Conservation (phyloP, 169 alveolate genomes). For the Plasmodium malariae region DNA sequence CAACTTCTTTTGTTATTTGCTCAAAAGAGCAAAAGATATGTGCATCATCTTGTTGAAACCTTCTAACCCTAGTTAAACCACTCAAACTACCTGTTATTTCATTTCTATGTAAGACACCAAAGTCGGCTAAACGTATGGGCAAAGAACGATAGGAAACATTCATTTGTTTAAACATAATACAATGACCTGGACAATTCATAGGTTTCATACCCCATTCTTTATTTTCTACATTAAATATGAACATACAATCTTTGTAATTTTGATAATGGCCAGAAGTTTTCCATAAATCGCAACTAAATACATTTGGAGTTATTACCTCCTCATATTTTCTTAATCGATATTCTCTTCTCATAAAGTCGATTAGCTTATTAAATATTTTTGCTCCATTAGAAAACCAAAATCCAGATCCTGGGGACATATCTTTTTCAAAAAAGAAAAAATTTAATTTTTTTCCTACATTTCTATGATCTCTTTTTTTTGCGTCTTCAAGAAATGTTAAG, state of each 20-base stretch:
- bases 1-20: slow-evolving; percentile 95
- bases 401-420: slow-evolving; percentile 91
- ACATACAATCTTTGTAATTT: slow-evolving; percentile 94
- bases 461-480: slow-evolving; percentile 99
- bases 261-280: slow-evolving; percentile 99
- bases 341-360: slow-evolving; percentile 94
- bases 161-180: slow-evolving; percentile 93
- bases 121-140: slow-evolving; percentile 98
- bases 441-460: slow-evolving; percentile 94
- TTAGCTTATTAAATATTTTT: slow-evolving; percentile 95
- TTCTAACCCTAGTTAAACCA: slow-evolving; percentile 98
- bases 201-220: slow-evolving; percentile 99
- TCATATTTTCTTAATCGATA: slow-evolving; percentile 83
- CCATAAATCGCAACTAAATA: slow-evolving; percentile 96
- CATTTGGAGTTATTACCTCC: slow-evolving; percentile 98
- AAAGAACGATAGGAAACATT: slow-evolving; percentile 96
- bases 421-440: slow-evolving; percentile 96
- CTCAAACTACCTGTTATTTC: slow-evolving; percentile 98
- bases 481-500: slow-evolving; percentile 95
- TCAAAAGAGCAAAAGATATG: slow-evolving; percentile 98
- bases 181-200: slow-evolving; percentile 99
- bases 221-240: slow-evolving; percentile 94
- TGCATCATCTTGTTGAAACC: slow-evolving; percentile 99
- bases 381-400: slow-evolving; percentile 99
- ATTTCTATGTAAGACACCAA: slow-evolving; percentile 99